Evolutionary conservation across 2,329 filamentous ascomycete species (phyloP), one percentile per base, ranked within the genome.

Genomic region (Diaporthe sp.): DNA sequence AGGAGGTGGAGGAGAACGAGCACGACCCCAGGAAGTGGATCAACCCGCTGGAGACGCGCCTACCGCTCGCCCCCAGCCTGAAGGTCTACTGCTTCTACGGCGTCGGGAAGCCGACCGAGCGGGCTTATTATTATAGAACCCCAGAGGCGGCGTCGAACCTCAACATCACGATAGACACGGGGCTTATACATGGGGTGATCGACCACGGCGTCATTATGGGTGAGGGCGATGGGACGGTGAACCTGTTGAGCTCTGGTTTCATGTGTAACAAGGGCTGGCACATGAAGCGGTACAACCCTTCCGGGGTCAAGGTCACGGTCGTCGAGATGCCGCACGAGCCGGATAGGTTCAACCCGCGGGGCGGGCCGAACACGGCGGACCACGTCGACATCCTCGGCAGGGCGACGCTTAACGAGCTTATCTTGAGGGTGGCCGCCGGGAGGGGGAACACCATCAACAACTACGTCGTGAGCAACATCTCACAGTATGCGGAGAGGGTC

Each of bases 21-120:
- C 84, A 91, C n/a, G 89, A 94, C 77, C 91, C 91, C 2, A 88
- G 86, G 68, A 99, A 97, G 82, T 99, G 97, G 97, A 91, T 98
- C 77, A 99, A 99, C 81, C 97, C 97, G 0, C 90, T 77, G 1
- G 96, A 98, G 83, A 94, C 95, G 0, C 91, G 96, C 2, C 88
- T 98, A 0, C 97, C 97, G 0, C 88, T 95, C 28, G 96, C 97
- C 1, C 96, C 97, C 0, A 94, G 92, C 81, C 87, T 99, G 81
- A 98, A 98, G 83, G 95, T 99, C 17, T 98, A 96, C 85, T 98
- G 97, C 85, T 98, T 99, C 87, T 98, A 99, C 82, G 97, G 94
- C 28, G 92, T 98, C 5, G 96, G 96, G 3, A 99, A 98, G 83
- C 93, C 94, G 4, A 98, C 96, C 0, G 96, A 99, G 84, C 91